Conservation (phyloP, 768 basidiomycete genomes). For the Brasilioporus rufonigricans region DNA sequence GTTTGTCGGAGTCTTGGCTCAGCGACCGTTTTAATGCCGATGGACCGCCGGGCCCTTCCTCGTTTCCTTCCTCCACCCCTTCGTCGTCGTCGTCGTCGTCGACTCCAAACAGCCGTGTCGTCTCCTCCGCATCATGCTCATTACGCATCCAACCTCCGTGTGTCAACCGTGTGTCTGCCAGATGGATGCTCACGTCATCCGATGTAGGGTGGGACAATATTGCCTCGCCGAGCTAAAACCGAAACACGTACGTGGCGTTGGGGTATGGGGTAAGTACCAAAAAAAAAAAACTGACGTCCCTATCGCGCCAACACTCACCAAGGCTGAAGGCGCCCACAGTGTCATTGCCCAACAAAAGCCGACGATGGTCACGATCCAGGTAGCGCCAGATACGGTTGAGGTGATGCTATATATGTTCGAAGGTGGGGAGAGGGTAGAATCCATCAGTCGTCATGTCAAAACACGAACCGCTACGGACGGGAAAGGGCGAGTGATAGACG, state of each 20-base stretch:
- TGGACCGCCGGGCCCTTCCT: too few relatives aligned
- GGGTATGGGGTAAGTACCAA: slow-evolving; percentile 18
- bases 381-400: slow-evolving; percentile 66
- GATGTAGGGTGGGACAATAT: slow-evolving; percentile 64
- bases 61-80: slow-evolving; percentile 13
- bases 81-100: slow-evolving; percentile 27
- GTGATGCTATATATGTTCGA: slow-evolving; percentile 54
- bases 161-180: slow-evolving; percentile 36
- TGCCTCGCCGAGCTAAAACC: slow-evolving; percentile 72
- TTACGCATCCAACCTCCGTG: slow-evolving; percentile 5
- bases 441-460: slow-evolving; percentile 5
- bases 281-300: not conserved
- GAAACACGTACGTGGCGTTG: not conserved
- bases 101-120: slow-evolving; percentile 18
- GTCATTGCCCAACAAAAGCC: slow-evolving; percentile 94
- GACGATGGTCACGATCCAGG: slow-evolving; percentile 68
- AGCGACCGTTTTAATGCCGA: not conserved
- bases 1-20: slow-evolving; percentile 3
- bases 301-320: slow-evolving; percentile 49
- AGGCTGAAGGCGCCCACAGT: slow-evolving; percentile 90
- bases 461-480: not conserved
- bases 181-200: slow-evolving; percentile 37
- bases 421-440: slow-evolving; percentile 4
- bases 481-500: slow-evolving; percentile 32
- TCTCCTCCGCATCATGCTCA: slow-evolving; percentile 19